Conservation (phyloP, 495 filamentous ascomycete species). For the Lichenothelia convexa region DNA sequence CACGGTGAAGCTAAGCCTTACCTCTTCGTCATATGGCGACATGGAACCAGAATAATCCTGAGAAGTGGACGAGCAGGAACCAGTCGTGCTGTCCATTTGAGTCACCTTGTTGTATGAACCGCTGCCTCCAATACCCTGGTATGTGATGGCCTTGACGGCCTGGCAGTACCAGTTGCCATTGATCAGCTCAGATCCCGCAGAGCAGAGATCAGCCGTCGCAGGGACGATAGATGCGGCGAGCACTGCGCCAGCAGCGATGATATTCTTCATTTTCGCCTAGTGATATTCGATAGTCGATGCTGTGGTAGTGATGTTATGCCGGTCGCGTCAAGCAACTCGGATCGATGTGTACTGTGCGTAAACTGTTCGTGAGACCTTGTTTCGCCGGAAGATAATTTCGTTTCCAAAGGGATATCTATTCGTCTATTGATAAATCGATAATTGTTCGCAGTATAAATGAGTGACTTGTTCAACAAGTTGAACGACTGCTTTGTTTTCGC, state of each 20-base stretch:
- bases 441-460: too few relatives aligned
- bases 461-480: too few relatives aligned
- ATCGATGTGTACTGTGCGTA: too few relatives aligned
- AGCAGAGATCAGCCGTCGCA: constrained; percentile 13
- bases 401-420: too few relatives aligned
- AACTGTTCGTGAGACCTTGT: too few relatives aligned
- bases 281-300: too few relatives aligned
- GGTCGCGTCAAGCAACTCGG: too few relatives aligned
- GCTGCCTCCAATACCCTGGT: constrained; percentile 33
- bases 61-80: constrained; percentile 30
- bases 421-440: too few relatives aligned
- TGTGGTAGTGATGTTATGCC: too few relatives aligned
- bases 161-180: constrained; percentile 38
- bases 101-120: constrained; percentile 42
- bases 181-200: constrained; percentile 10
- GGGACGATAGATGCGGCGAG: constrained; percentile 7
- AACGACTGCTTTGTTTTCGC: too few relatives aligned
- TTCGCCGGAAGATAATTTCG: too few relatives aligned
- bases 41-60: constrained; percentile 36
- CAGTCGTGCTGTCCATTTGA: constrained; percentile 34
- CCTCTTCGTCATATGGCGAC: constrained; percentile 48
- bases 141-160: constrained; percentile 38
- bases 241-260: constrained; percentile 10
- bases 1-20: constrained; percentile 14
- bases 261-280: constrained; percentile 8